These are phyloP conservation scores for Phaeoacremonium minimum DNA, from an alignment of 2,329 filamentous ascomycete species.

Conservation along the genomic window DNA sequence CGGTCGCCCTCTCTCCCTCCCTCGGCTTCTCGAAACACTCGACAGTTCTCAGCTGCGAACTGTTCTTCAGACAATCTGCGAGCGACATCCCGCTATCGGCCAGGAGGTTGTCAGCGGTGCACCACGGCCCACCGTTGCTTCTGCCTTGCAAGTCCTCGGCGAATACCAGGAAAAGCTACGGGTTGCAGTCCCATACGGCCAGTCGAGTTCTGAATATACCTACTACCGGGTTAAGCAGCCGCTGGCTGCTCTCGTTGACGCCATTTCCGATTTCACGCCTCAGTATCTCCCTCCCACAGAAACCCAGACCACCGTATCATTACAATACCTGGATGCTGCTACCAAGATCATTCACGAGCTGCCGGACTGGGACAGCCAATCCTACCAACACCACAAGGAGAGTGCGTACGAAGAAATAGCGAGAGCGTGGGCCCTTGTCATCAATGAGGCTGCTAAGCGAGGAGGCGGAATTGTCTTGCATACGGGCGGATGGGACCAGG, in stretches of 20 bases:
- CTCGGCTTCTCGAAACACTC: conserved; percentile 88
- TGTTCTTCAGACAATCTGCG: conserved; percentile 86
- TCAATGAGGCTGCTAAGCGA: conserved; percentile 85
- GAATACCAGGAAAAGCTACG: conserved; percentile 78
- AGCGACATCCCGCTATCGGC: conserved; percentile 80
- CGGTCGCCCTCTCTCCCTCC: conserved; percentile 50
- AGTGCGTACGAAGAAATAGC: conserved; percentile 95
- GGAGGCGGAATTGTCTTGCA: conserved; percentile 87
- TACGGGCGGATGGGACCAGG: conserved; percentile 89
- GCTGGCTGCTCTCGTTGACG: conserved; percentile 76
- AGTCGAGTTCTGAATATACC: conserved; percentile 83
- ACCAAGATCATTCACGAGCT: conserved; percentile 87
- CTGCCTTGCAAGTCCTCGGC: conserved; percentile 73
- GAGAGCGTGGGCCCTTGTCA: conserved; percentile 86
- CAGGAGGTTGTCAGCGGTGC: conserved; percentile 80
- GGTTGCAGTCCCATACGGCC: conserved; percentile 79
- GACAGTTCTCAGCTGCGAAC: conserved; percentile 79
- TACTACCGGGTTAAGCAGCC: conserved; percentile 89
- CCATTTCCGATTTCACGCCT: conserved; percentile 88
- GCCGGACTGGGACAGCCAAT: conserved; percentile 84
- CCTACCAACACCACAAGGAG: conserved; percentile 89
- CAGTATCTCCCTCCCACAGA: conserved; percentile 94
- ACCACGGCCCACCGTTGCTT: conserved; percentile 79
- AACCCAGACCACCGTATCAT: conserved; percentile 73
- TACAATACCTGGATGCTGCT: conserved; percentile 84